Base-by-base conservation (phyloP, 768 basidiomycete species). In the Sistotremastrum suecicum region DNA sequence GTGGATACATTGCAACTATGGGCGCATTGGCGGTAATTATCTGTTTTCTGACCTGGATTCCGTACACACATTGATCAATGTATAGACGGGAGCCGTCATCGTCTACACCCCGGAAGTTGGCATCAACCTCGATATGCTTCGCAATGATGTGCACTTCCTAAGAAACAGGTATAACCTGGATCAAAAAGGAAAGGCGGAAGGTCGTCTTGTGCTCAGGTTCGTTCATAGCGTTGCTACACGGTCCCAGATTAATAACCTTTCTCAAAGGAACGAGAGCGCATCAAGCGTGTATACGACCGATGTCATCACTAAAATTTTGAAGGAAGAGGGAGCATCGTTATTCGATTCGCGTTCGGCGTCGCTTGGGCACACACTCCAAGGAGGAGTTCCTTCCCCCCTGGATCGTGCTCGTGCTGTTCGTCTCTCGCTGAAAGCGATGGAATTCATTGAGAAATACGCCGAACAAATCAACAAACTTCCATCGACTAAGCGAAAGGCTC, bases 341-440 rank as follows among this genome's bases (percentile, higher is more conserved):
- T 99, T 98, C 58, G 95, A 99, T 64, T 79, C 95, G 12, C 83
- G 95, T 41, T 85, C 80, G 12, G 95, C 94, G n/a, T 84, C 89
- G 1, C 76, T 99, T 12, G 95, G 95, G 10, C 95, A 99, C 66
- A 98, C 92, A 4, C 67, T 99, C 3, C 95, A 99, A 57, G 95
- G 95, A 5, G 91, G 91, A 2, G 79, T 89, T 11, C 95, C 95
- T 4, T 95, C 94, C 0, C 95, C 95, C 0, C 72, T 87, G 54
- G 95, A 98, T 65, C 86, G 94, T 43, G 79, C 83, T 0, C 84
- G 89, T 30, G 95, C 89, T 3, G 81, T 84, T 5, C 83, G 95
- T 33, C 74, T 97, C 39, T 79, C 94, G 5, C 68, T 94, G 50
- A 82, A 87, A 54, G 94, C 88, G 66, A 91, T 99, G 87, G 67